phyloP scores from a whole-genome alignment of 208 protist genomes.

The Porcisia deanei region DNA sequence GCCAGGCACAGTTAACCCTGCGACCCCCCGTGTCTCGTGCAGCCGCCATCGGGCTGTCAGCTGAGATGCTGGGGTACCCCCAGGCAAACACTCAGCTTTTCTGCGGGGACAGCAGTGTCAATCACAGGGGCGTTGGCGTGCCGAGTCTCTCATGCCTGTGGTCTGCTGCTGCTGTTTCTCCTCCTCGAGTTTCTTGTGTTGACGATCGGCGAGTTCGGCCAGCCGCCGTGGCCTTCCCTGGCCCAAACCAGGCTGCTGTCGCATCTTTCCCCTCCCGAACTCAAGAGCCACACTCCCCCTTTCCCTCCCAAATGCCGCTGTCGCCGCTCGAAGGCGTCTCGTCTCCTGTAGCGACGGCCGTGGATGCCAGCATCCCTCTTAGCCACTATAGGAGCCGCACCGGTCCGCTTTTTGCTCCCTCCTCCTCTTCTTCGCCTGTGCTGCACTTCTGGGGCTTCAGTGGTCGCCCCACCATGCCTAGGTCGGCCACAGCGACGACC shows the following conservation, averaged over 20 bases:
- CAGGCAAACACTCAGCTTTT: neutral
- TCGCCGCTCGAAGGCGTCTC: neutral
- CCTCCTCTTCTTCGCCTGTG: no score
- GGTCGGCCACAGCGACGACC: neutral
- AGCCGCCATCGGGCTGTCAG: neutral
- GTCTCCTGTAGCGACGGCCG: neutral
- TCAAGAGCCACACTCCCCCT: neutral
- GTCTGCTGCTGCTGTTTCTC: neutral
- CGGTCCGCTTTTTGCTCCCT: no score
- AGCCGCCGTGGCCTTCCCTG: neutral
- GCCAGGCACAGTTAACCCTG: neutral
- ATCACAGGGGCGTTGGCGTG: neutral
- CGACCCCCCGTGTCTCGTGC: neutral
- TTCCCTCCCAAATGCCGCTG: neutral
- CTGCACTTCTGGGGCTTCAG: no score
- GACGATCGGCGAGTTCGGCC: neutral
- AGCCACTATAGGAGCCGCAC: no score
- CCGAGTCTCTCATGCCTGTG: neutral
- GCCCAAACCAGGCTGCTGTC: neutral
- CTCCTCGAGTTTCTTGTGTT: neutral
- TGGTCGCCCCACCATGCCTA: no score
- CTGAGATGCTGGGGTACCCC: slow-evolving; percentile 1
- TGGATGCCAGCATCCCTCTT: no score
- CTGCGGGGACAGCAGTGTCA: neutral
- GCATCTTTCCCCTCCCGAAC: neutral